phyloP scores from a whole-genome alignment of 2,329 filamentous ascomycete species.

The Paradendryphiella salina region DNA sequence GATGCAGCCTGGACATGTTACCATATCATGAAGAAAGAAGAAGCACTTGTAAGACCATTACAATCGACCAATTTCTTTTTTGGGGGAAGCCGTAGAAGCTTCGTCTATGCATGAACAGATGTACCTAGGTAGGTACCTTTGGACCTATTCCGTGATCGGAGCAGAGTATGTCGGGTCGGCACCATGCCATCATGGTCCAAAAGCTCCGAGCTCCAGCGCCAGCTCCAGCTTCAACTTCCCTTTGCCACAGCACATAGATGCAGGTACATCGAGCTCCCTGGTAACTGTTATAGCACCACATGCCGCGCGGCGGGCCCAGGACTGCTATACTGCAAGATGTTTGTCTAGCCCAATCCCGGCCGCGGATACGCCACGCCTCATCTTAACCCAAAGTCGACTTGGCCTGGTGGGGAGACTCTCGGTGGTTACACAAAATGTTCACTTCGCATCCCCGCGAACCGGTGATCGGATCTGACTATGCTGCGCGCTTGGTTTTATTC shows the following conservation, averaged over 20 bases:
- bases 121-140: not conserved
- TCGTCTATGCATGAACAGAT: not conserved
- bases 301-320: constrained; percentile 23
- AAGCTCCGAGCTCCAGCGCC: constrained; percentile 12
- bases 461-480: constrained; percentile 19
- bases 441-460: constrained; percentile 31
- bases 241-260: constrained; percentile 21
- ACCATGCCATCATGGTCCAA: constrained; percentile 11
- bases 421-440: constrained; percentile 32
- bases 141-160: constrained; percentile 10
- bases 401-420: constrained; percentile 33
- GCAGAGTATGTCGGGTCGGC: constrained; percentile 8
- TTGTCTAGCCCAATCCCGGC: constrained; percentile 33
- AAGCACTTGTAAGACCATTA: no score
- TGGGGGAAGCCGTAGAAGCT: not conserved
- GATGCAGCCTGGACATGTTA: no score
- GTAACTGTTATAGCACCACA: constrained; percentile 25
- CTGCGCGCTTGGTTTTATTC: constrained; percentile 27
- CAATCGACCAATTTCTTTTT: not conserved
- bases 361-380: constrained; percentile 39
- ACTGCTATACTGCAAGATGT: constrained; percentile 3
- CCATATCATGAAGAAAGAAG: no score
- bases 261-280: constrained; percentile 33
- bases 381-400: constrained; percentile 25
- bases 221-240: constrained; percentile 2